Conservation (phyloP, 306 rosid genomes). For the Medicago truncatula region DNA sequence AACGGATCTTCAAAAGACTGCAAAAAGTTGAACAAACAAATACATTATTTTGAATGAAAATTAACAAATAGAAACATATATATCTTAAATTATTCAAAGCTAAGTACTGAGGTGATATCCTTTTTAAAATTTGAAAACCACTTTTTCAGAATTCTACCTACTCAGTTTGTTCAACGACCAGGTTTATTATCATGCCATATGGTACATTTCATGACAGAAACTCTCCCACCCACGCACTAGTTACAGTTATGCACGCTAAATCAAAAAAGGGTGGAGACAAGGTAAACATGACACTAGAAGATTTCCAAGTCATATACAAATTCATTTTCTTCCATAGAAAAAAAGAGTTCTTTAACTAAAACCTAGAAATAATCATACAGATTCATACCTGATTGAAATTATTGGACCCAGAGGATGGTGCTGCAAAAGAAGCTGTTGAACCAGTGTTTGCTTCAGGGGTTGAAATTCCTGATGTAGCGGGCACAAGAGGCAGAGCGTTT, state of each 20-base stretch:
- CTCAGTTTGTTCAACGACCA: constrained; percentile 22
- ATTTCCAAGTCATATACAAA: constrained; percentile 24
- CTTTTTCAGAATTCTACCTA: constrained; percentile 16
- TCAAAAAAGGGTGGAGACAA: constrained; percentile 8
- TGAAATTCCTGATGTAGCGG: constrained; percentile 56
- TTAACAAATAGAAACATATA: constrained; percentile 12
- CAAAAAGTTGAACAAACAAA: constrained; percentile 39
- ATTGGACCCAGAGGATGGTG: constrained; percentile 55
- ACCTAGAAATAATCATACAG: constrained; percentile 19
- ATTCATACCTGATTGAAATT: constrained; percentile 65
- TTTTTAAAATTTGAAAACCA: constrained; percentile 12
- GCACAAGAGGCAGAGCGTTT: constrained; percentile 73
- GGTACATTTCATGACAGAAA: constrained; percentile 15
- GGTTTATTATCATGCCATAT: not conserved
- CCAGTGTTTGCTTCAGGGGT: constrained; percentile 53
- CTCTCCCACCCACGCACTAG: constrained; percentile 2
- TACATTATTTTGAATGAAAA: constrained; percentile 33
- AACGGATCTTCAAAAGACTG: constrained; percentile 90
- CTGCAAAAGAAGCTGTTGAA: constrained; percentile 55
- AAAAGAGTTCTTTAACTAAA: constrained; percentile 12
- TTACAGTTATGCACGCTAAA: constrained; percentile 19
- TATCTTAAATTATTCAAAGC: constrained; percentile 24
- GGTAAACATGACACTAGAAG: constrained; percentile 5
- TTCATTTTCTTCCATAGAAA: not conserved
- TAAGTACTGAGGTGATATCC: constrained; percentile 9